phyloP scores from a whole-genome alignment of 2,329 filamentous ascomycete species.

The Cadophora luteo-olivacea region DNA sequence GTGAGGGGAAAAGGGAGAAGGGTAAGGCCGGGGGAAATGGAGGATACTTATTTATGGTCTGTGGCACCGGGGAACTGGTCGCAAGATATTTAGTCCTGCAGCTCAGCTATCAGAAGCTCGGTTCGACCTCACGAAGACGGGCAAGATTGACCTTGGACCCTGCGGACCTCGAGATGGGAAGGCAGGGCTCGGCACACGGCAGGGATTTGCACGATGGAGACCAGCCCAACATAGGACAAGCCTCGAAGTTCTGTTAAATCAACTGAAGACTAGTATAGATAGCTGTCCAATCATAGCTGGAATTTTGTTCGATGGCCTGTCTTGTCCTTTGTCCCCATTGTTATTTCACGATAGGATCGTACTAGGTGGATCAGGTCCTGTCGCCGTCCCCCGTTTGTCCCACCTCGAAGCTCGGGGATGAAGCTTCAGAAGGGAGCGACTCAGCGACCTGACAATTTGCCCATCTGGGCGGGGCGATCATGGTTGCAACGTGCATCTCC shows the following conservation, averaged over 20 bases:
- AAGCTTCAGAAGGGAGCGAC: not conserved
- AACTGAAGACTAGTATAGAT: not conserved
- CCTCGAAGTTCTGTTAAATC: not conserved
- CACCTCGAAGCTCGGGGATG: constrained; percentile 1
- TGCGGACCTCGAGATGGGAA: not conserved
- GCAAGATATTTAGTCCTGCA: not conserved
- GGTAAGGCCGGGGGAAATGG: not conserved
- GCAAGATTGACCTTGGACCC: not conserved
- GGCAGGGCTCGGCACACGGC: not conserved
- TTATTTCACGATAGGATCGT: not conserved
- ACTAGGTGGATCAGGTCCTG: not conserved
- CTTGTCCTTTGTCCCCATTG: no score
- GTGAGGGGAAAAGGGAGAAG: not conserved
- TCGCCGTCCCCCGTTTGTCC: not conserved
- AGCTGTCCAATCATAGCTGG: not conserved
- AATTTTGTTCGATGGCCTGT: not conserved
- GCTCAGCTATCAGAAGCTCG: constrained; percentile 5
- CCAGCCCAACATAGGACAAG: not conserved
- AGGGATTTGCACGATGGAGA: not conserved
- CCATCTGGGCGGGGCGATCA: not conserved
- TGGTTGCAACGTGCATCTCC: not conserved
- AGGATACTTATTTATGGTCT: constrained; percentile 10
- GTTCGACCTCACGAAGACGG: constrained; percentile 4
- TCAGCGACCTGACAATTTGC: not conserved
- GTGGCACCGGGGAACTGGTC: not conserved